phyloP scores from a whole-genome alignment of 2,329 filamentous ascomycete genomes.

The Talaromyces sp. region DNA sequence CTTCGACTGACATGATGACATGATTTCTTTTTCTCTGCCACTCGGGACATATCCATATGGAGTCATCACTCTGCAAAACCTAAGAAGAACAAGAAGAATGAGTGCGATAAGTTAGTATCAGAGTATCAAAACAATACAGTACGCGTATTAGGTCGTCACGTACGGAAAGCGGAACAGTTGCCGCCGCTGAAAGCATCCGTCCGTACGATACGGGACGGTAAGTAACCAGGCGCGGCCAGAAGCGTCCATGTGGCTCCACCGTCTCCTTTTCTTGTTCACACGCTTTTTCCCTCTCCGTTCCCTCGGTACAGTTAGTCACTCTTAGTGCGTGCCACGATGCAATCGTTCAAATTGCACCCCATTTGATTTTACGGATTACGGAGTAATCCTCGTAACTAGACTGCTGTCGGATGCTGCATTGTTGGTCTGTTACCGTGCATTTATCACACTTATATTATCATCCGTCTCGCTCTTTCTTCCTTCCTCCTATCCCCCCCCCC shows the following conservation, averaged over 20 bases:
- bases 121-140: neutral
- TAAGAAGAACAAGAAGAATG: neutral
- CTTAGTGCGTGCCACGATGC: slow-evolving; percentile 6
- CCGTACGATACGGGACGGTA: neutral
- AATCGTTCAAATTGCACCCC: too few relatives aligned
- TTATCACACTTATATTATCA: slow-evolving; percentile 17
- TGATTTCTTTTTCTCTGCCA: neutral
- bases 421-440: neutral
- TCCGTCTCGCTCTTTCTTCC: neutral
- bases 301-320: slow-evolving; percentile 14
- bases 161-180: neutral
- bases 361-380: too few relatives aligned
- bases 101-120: neutral
- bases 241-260: slow-evolving; percentile 12
- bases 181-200: neutral
- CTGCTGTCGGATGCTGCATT: neutral
- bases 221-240: slow-evolving; percentile 9
- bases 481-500: neutral
- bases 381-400: neutral
- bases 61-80: neutral
- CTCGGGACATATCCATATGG: neutral
- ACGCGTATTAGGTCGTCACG: neutral
- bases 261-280: slow-evolving; percentile 6
- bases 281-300: slow-evolving; percentile 10
- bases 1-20: neutral